Base-by-base conservation (phyloP, 768 basidiomycete species). In the Kwoniella mangroviensis region DNA sequence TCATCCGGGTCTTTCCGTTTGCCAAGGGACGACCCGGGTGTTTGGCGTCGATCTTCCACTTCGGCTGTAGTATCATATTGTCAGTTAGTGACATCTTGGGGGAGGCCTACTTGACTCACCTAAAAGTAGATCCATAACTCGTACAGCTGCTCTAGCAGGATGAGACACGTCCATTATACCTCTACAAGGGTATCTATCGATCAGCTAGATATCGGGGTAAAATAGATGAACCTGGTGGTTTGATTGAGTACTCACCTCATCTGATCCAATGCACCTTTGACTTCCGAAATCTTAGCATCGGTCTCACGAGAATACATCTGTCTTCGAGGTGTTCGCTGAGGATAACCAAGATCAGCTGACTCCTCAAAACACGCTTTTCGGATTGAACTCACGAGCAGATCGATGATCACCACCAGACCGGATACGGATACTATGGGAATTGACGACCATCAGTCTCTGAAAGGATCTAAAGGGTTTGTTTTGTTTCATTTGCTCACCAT, bases 111-210 rank as follows among this genome's bases (percentile, higher is more conserved):
- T 52, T n/a, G 15, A 75, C 80, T 69, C 53, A 82, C 81, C 68
- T 41, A 84, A 62, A 19, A 84, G 64, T 24, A 81, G 76, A 55
- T 81, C 82, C 74, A 83, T 78, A 2, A 84, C 82, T 57, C 77
- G 75, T 58, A 84, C 78, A 0, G 81, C 73, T 6, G 80, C 80
- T 28, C 79, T 65, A 13, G 83, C 80, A 7, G 82, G 78, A 52
- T 81, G 82, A 1, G 83, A 84, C 12, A 82, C 70, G 52, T 76
- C 72, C 28, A 76, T 73, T 45, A 84, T 82, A 19, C 74, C 72
- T 49, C 76, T 76, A 66, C 17, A 43, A 34, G 34, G 34, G 34
- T 21, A n/a, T n/a, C 19, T 21, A n/a, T n/a, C 19, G 15, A 28
- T 71, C 58, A 70, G 73, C 61, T 34, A 34, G 34, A 34, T 7